Evolutionary conservation across 1,284 basidiomycete species (phyloP).

Genomic region (Acaromyces ingoldii): DNA sequence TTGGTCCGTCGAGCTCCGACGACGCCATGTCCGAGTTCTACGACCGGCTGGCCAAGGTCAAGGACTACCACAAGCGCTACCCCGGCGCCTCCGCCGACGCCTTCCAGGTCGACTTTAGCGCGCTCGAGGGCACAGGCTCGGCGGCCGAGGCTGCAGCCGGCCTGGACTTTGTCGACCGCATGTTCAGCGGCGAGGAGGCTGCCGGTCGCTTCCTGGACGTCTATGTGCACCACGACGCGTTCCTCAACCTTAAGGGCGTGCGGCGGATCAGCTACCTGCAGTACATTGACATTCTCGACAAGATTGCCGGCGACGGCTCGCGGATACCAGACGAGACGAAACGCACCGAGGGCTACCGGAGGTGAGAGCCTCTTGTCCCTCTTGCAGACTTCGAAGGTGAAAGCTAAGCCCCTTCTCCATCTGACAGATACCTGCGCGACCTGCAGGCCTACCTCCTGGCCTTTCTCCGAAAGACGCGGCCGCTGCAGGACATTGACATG

Average conservation of each 20-base stretch:
- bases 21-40: slow-evolving; percentile 63
- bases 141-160: slow-evolving; percentile 5
- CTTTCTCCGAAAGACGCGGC: slow-evolving; percentile 80
- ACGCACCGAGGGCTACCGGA: slow-evolving; percentile 34
- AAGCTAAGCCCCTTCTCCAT: too few relatives aligned
- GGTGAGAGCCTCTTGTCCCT: background rate
- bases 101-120: slow-evolving; percentile 41
- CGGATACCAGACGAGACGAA: slow-evolving; percentile 32
- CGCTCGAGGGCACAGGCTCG: slow-evolving; percentile 22
- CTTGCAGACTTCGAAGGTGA: background rate
- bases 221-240: slow-evolving; percentile 79
- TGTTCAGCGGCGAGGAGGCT: slow-evolving; percentile 72
- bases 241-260: slow-evolving; percentile 68
- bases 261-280: slow-evolving; percentile 90
- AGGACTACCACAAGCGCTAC: slow-evolving; percentile 93
- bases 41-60: slow-evolving; percentile 81
- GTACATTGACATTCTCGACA: slow-evolving; percentile 61
- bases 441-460: slow-evolving; percentile 78
- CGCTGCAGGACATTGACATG: slow-evolving; percentile 72
- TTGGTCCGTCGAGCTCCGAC: slow-evolving; percentile 48
- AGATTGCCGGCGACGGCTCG: slow-evolving; percentile 55
- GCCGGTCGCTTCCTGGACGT: slow-evolving; percentile 93
- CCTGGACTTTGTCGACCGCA: slow-evolving; percentile 37
- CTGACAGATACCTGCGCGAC: slow-evolving; percentile 25
- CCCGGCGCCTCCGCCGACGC: slow-evolving; percentile 63